Evolutionary conservation across 2,329 filamentous ascomycete species (phyloP).

Genomic region (Phialophora verrucosa): DNA sequence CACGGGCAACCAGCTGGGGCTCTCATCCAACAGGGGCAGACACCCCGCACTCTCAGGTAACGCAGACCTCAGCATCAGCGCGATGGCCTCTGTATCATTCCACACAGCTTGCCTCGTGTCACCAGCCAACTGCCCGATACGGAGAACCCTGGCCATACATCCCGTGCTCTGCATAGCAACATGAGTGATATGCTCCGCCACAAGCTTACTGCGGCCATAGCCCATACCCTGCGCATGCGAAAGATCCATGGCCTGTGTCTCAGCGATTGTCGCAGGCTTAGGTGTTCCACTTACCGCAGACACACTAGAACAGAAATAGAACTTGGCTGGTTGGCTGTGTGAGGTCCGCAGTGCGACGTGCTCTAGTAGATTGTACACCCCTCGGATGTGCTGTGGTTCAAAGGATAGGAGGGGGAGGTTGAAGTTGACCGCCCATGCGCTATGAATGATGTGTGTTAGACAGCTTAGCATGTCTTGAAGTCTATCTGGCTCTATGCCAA

Average conservation of each 20-base stretch:
- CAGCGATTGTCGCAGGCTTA: constrained; percentile 31
- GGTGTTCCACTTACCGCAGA: constrained; percentile 46
- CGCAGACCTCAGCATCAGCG: constrained; percentile 52
- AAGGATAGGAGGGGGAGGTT: constrained; percentile 62
- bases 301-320: constrained; percentile 60
- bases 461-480: constrained; percentile 52
- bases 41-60: constrained; percentile 46
- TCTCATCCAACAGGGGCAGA: constrained; percentile 54
- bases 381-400: constrained; percentile 57
- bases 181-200: constrained; percentile 59
- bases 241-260: constrained; percentile 22
- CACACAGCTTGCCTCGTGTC: constrained; percentile 56
- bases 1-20: constrained; percentile 51
- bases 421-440: constrained; percentile 71
- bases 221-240: constrained; percentile 51
- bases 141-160: constrained; percentile 47
- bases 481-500: constrained; percentile 54
- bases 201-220: constrained; percentile 64
- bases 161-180: constrained; percentile 38
- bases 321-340: constrained; percentile 33
- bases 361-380: constrained; percentile 56
- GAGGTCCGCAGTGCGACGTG: constrained; percentile 37
- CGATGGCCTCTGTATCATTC: constrained; percentile 60
- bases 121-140: constrained; percentile 59
- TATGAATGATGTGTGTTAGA: constrained; percentile 63